Base-by-base conservation (phyloP, 2,329 filamentous ascomycete species). In the Penicillium freii region DNA sequence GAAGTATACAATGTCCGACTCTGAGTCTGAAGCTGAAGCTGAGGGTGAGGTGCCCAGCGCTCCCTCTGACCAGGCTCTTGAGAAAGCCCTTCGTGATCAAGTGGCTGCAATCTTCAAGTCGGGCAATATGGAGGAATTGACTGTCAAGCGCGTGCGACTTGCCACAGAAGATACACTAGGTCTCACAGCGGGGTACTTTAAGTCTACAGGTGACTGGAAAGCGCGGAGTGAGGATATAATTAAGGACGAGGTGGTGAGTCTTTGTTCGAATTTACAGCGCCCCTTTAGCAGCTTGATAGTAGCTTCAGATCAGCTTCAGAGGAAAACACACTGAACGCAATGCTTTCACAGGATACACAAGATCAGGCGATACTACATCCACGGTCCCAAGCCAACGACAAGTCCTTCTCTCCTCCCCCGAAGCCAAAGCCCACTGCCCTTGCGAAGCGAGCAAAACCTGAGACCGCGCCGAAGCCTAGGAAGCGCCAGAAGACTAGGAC, bases 111-210 rank as follows among this genome's bases (percentile, higher is more conserved):
- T 76, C 47, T 75, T 69, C 63, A 66, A 68, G 29, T 63, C 67
- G 1, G 75, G 73, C 8, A 75, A 82, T 21, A 69, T 72, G 33
- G 79, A 84, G 6, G 78, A 84, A 50, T 70, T 86, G 59, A 86
- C 84, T 0, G 76, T 86, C 51, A 86, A 84, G 61, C 77, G 77
- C 54, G 80, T 86, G 50, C 81, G 85, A 48, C 66, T 75, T 31
- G 77, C 77, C 25, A 80, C 79, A 4, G 84, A 86, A 67, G 71
- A 78, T 56, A 70, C 78, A 48, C 69, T 87, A 11, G 77, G 76
- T 33, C 71, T 87, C 23, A 74, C 78, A 8, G 72, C 74, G 6
- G 83, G 78, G 3, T 87, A 84, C 65, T 80, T 86, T 63, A 87
- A 83, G 65, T 71, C 63, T n/a, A 71, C 80, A 58, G 64, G 65